These are phyloP conservation scores for Xanthoconium stramineum DNA, from an alignment of 768 basidiomycete genomes.

Conservation along the genomic window DNA sequence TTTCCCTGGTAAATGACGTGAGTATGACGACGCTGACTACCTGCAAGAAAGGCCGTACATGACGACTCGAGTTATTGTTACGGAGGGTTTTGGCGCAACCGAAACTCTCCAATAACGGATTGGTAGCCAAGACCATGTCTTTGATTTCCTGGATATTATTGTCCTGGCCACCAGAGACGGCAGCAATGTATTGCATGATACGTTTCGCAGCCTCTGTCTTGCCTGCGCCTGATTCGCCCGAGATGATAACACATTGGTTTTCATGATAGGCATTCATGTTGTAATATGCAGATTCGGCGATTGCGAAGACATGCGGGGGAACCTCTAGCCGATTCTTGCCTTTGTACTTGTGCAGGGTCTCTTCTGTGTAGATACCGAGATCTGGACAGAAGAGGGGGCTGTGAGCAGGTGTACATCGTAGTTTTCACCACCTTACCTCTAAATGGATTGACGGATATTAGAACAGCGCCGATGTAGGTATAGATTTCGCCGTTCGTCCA, in stretches of 20 bases:
- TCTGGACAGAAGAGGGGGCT: conserved; percentile 44
- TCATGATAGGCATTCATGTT: conserved; percentile 99
- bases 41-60: conserved; percentile 57
- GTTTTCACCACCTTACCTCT: conserved; percentile 52
- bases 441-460: conserved; percentile 99
- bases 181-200: conserved; percentile 99
- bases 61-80: conserved; percentile 98
- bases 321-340: conserved; percentile 99
- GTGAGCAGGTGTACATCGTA: conserved; percentile 1
- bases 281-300: conserved; percentile 97
- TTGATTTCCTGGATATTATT: conserved; percentile 96
- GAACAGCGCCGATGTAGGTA: conserved; percentile 96
- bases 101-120: conserved; percentile 95
- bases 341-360: conserved; percentile 77
- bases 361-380: conserved; percentile 96
- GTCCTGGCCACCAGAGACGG: conserved; percentile 85
- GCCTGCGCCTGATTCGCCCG: conserved; percentile 97
- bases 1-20: conserved; percentile 65
- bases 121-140: conserved; percentile 99
- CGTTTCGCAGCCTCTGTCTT: conserved; percentile 99
- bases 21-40: neutral
- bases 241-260: conserved; percentile 99
- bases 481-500: conserved; percentile 97
- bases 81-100: conserved; percentile 98
- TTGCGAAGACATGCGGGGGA: conserved; percentile 95